Conservation (phyloP, 768 basidiomycete genomes). For the Auriscalpium orientale region DNA sequence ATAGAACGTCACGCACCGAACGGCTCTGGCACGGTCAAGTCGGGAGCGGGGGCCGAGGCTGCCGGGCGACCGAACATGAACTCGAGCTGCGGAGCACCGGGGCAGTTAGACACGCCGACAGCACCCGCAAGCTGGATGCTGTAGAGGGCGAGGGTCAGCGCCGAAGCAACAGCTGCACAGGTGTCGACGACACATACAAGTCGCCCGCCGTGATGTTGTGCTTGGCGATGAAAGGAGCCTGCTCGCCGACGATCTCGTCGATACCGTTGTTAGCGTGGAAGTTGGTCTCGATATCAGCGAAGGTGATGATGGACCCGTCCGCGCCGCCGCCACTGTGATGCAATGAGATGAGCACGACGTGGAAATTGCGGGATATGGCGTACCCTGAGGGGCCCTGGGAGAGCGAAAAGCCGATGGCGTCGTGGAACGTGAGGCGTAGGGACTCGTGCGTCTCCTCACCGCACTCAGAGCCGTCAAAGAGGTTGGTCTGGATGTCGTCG, state of each 20-base stretch:
- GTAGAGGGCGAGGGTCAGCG: too few relatives aligned
- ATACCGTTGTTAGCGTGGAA: slow-evolving; percentile 37
- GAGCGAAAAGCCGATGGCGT: slow-evolving; percentile 15
- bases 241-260: slow-evolving; percentile 32
- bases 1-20: not conserved
- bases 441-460: slow-evolving; percentile 24
- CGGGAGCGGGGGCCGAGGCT: slow-evolving; percentile 22
- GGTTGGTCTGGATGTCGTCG: slow-evolving; percentile 23
- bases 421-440: slow-evolving; percentile 23
- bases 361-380: not conserved
- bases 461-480: slow-evolving; percentile 23
- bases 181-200: slow-evolving; percentile 25
- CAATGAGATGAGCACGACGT: not conserved
- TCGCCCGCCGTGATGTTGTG: slow-evolving; percentile 37
- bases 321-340: slow-evolving; percentile 21
- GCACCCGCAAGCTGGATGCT: slow-evolving; percentile 30
- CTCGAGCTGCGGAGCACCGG: slow-evolving; percentile 30
- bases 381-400: slow-evolving; percentile 12
- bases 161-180: too few relatives aligned
- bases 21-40: slow-evolving; percentile 26
- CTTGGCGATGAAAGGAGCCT: slow-evolving; percentile 27
- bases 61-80: slow-evolving; percentile 32
- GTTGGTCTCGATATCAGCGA: slow-evolving; percentile 33
- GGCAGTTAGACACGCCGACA: slow-evolving; percentile 30
- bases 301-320: slow-evolving; percentile 44